A percentile compares a stretch with the other conserved stretches of the same genome.
Conservation (phyloP, 345 rosid genomes). For the Pistacia integerrima region DNA sequence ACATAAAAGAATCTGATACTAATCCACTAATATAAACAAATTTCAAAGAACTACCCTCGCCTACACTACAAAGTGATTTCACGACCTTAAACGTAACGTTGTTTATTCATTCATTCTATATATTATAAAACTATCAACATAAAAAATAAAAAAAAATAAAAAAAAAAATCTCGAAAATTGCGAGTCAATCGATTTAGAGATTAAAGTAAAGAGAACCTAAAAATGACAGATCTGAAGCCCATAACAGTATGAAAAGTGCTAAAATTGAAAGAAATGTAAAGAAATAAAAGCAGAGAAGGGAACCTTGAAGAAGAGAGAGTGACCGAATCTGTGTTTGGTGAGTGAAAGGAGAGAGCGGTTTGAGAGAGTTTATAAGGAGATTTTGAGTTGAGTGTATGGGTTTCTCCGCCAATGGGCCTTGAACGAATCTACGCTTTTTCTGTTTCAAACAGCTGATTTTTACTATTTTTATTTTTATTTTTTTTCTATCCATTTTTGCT, state of each 20-base stretch:
- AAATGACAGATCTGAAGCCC: slow-evolving; percentile 13
- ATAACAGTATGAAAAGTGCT: neutral
- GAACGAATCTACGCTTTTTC: slow-evolving; percentile 5
- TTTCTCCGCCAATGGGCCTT: slow-evolving; percentile 22
- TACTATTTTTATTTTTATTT: neutral
- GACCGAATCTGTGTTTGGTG: neutral
- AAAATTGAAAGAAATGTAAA: neutral
- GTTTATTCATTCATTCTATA: too few relatives aligned
- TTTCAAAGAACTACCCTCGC: too few relatives aligned
- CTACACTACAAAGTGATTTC: too few relatives aligned
- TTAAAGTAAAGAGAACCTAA: neutral
- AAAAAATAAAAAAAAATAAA: too few relatives aligned
- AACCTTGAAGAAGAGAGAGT: neutral
- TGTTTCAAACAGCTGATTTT: neutral
- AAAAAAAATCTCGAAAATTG: neutral
- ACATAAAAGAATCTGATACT: too few relatives aligned
- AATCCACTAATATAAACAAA: too few relatives aligned
- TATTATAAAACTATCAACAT: neutral
- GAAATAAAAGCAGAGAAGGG: neutral
- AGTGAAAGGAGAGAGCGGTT: neutral
- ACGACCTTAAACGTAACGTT: too few relatives aligned
- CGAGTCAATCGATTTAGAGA: neutral
- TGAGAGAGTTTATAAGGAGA: neutral
- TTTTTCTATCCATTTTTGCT: neutral
- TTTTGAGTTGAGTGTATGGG: neutral